phyloP scores from a whole-genome alignment of 2,329 filamentous ascomycete species.

The Diplodia mutila region DNA sequence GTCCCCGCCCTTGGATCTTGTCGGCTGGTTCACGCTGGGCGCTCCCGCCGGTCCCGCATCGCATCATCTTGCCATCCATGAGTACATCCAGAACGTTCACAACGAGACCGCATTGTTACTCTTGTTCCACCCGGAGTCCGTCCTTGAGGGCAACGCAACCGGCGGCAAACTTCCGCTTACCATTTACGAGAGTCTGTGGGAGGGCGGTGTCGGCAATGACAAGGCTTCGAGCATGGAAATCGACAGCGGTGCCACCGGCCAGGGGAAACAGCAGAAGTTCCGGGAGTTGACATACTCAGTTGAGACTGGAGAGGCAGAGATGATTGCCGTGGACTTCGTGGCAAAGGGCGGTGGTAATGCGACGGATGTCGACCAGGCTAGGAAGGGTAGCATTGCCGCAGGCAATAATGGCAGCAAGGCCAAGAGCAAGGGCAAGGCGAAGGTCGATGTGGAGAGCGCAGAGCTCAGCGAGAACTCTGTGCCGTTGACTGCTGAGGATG shows the following conservation, averaged over 20 bases:
- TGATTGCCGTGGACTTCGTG: conserved; percentile 96
- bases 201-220: conserved; percentile 41
- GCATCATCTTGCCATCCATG: conserved; percentile 73
- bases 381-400: conserved; percentile 30
- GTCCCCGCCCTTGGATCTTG: conserved; percentile 74
- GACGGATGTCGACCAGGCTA: conserved; percentile 57
- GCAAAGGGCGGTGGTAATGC: conserved; percentile 83
- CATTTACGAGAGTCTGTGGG: conserved; percentile 77
- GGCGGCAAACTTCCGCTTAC: conserved; percentile 86
- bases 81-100: conserved; percentile 71
- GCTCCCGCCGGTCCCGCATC: conserved; percentile 71
- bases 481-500: conserved; percentile 62
- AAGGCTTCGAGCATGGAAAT: conserved; percentile 56
- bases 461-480: conserved; percentile 36
- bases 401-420: conserved; percentile 53
- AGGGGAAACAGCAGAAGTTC: conserved; percentile 65
- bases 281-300: conserved; percentile 82
- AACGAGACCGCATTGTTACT: conserved; percentile 89
- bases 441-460: conserved; percentile 38
- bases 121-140: conserved; percentile 74
- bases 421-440: conserved; percentile 56
- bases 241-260: conserved; percentile 56
- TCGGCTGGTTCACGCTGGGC: conserved; percentile 89
- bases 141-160: conserved; percentile 56
- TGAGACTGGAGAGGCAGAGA: conserved; percentile 93